Evolutionary conservation across 2,329 filamentous ascomycete genomes (phyloP).

Genomic region (Stemphylium lycopersici): DNA sequence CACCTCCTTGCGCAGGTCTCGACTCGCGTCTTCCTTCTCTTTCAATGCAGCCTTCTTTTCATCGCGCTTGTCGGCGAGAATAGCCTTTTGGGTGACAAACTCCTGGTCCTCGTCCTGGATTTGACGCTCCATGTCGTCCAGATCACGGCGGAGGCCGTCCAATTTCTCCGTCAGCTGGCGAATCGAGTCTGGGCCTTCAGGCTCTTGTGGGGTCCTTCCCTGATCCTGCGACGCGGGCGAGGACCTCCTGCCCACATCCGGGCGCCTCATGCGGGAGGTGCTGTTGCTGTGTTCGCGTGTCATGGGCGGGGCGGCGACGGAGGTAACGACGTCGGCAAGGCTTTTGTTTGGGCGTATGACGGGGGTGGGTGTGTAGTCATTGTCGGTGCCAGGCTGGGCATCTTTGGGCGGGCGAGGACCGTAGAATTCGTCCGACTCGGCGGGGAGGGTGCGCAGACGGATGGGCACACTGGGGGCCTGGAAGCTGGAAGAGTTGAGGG

Average conservation of each 20-base stretch:
- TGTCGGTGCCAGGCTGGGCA: constrained; percentile 39
- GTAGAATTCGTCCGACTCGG: constrained; percentile 53
- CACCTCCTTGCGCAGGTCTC: constrained; percentile 81
- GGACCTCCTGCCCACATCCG: constrained; percentile 74
- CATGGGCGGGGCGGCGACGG: constrained; percentile 66
- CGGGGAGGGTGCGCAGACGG: constrained; percentile 72
- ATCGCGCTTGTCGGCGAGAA: constrained; percentile 76
- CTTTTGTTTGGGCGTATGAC: constrained; percentile 60
- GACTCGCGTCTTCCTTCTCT: constrained; percentile 89
- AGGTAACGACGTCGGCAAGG: constrained; percentile 65
- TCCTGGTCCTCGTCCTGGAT: constrained; percentile 67
- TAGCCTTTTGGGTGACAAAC: constrained; percentile 52
- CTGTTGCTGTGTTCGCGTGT: constrained; percentile 69
- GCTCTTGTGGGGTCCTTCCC: constrained; percentile 44
- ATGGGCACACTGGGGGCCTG: constrained; percentile 87
- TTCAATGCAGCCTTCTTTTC: constrained; percentile 77
- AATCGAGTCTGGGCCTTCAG: constrained; percentile 55
- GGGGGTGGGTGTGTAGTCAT: constrained; percentile 59
- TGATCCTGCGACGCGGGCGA: constrained; percentile 66
- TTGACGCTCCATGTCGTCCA: constrained; percentile 75
- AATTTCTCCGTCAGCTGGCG: constrained; percentile 82
- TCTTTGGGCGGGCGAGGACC: constrained; percentile 60
- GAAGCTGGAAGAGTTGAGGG: constrained; percentile 89
- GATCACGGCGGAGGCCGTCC: constrained; percentile 79
- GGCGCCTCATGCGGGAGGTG: constrained; percentile 63